Conservation (phyloP, 2,329 filamentous ascomycete species). For the Zymoseptoria tritici region DNA sequence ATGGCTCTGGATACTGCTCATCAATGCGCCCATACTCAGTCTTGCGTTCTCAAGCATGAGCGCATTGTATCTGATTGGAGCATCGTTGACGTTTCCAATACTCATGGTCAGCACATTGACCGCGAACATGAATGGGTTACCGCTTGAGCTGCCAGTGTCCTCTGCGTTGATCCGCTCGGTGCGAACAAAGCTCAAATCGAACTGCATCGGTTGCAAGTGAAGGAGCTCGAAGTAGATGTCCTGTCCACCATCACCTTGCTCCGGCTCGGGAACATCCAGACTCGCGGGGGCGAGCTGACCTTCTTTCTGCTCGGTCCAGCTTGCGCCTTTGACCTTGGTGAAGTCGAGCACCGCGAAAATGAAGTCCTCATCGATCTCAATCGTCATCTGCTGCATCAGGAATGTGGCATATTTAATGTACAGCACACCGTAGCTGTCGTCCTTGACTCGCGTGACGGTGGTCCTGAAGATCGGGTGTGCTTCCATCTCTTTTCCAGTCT, state of each 20-base stretch:
- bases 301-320: slow-evolving; percentile 75
- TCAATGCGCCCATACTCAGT: slow-evolving; percentile 74
- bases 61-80: slow-evolving; percentile 86
- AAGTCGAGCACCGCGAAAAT: slow-evolving; percentile 95
- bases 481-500: slow-evolving; percentile 93
- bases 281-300: slow-evolving; percentile 83
- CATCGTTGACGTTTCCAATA: slow-evolving; percentile 97
- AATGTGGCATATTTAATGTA: slow-evolving; percentile 98
- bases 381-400: slow-evolving; percentile 92
- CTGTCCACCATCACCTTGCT: slow-evolving; percentile 72
- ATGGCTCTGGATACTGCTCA: slow-evolving; percentile 82
- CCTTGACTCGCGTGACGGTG: slow-evolving; percentile 89
- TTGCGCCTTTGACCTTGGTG: slow-evolving; percentile 81
- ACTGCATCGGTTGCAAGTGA: slow-evolving; percentile 95
- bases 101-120: slow-evolving; percentile 99
- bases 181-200: slow-evolving; percentile 93
- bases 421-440: slow-evolving; percentile 93
- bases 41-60: slow-evolving; percentile 92
- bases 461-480: slow-evolving; percentile 90
- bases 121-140: slow-evolving; percentile 96
- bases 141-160: slow-evolving; percentile 74
- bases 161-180: slow-evolving; percentile 95
- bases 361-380: slow-evolving; percentile 97
- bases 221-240: slow-evolving; percentile 97
- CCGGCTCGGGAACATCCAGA: slow-evolving; percentile 86